Base-by-base conservation (phyloP, 2,329 filamentous ascomycete genomes). In the Botrytis cinerea region DNA sequence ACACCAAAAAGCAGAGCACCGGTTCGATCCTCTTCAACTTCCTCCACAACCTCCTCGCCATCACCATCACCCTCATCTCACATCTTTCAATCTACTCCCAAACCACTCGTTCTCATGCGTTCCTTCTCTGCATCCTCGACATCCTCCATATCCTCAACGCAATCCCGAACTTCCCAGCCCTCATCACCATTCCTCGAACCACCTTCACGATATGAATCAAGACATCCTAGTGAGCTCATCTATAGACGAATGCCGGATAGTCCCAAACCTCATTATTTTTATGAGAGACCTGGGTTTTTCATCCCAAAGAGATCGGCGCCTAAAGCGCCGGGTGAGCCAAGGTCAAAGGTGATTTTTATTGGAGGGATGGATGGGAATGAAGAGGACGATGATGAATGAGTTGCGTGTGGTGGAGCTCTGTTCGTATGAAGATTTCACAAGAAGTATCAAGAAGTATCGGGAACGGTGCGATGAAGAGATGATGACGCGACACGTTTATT, bases 201-300 rank as follows among this genome's bases (percentile, higher is more conserved):
- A 18, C 46, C 25, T 22, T 40, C 25, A 7, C 35, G 7, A 54
- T 68, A 28, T n/a, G 64, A 68, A 2, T 28, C 64, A 4, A 48
- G 46, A 40, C 64, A 68, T 43, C 48, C 64, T 6, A 54, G 46
- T 16, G 64, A 68, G 43, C 38, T 40, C 25, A 18, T 40, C 35
- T 68, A 68, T 40, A 54, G 48, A 28, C 38, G 64, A 14, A 57
- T 68, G 25, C 46, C 64, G 6, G 64, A 68, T 43, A 68, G 64
- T 28, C 64, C 64, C 4, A 68, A 68, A 22, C 64, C 64, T 3
- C 64, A 68, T 40, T 68, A 68, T 20, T 68, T 68, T 7, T 68
- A 68, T 18, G 64, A 68, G 35, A n/a, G 64, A 68, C 64, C 64
- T 2, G 64, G 46, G 4, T 68, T 57, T 54, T 68, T 68, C 6